These are phyloP conservation scores for Blastobotrys persicus DNA, from an alignment of 1,139 yeast genomes.

Conservation along the genomic window DNA sequence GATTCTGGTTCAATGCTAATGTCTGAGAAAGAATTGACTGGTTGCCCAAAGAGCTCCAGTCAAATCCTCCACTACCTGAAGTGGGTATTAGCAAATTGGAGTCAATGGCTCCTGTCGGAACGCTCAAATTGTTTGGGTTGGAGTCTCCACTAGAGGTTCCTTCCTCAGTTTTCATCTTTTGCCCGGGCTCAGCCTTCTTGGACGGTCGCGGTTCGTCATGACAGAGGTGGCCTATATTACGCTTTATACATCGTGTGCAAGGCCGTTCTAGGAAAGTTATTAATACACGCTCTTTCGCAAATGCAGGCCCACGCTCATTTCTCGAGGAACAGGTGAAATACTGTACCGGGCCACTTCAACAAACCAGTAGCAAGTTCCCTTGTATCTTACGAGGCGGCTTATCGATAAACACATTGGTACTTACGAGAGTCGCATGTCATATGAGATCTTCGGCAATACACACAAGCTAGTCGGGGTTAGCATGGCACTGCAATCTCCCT, in stretches of 20 bases:
- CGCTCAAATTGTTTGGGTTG: neutral
- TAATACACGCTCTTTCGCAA: too few relatives aligned
- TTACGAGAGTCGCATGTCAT: constrained; percentile 72
- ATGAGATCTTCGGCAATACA: constrained; percentile 89
- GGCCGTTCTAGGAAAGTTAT: constrained; percentile 56
- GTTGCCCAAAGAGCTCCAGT: constrained; percentile 28
- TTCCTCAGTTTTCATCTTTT: constrained; percentile 1
- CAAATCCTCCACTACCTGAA: constrained; percentile 10
- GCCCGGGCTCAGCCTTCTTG: constrained; percentile 13
- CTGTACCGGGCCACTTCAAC: too few relatives aligned
- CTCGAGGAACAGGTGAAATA: too few relatives aligned
- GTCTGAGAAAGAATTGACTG: constrained; percentile 29
- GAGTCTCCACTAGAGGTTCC: neutral
- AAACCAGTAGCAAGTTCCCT: too few relatives aligned
- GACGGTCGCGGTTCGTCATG: constrained; percentile 63
- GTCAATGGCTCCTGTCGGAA: constrained; percentile 1
- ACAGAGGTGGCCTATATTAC: constrained; percentile 88
- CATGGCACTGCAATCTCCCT: neutral
- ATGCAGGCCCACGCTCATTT: too few relatives aligned
- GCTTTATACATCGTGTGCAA: constrained; percentile 79
- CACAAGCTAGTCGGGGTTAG: constrained; percentile 55
- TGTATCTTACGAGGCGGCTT: too few relatives aligned
- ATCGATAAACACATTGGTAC: constrained; percentile 6
- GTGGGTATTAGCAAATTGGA: constrained; percentile 8
- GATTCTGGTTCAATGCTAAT: constrained; percentile 32